A percentile compares a stretch with the other conserved stretches of the same genome.
phyloP scores from a whole-genome alignment of 2,329 filamentous ascomycete genomes.

The Thermochaetoides dissita region DNA sequence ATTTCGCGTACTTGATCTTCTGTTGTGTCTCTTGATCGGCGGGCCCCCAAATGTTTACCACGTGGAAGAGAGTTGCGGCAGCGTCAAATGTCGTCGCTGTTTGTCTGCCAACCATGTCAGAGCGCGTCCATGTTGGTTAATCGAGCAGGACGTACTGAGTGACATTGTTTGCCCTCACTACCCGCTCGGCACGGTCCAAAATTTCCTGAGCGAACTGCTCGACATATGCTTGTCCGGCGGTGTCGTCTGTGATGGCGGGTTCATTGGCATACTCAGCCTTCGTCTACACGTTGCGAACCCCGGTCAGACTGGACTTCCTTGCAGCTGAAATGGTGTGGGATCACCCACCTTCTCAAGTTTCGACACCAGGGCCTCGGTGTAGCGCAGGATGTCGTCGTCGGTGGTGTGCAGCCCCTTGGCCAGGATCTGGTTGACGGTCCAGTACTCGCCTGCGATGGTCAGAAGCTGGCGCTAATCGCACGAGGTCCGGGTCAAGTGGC shows the following conservation, averaged over 20 bases:
- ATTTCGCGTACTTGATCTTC: slow-evolving; percentile 95
- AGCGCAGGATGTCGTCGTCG: slow-evolving; percentile 65
- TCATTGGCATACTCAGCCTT: slow-evolving; percentile 63
- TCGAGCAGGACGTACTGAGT: slow-evolving; percentile 43
- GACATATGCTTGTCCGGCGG: slow-evolving; percentile 77
- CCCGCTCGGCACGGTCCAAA: slow-evolving; percentile 69
- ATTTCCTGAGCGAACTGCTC: slow-evolving; percentile 88
- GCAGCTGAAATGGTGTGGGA: not conserved
- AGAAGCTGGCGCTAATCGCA: not conserved
- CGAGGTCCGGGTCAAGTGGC: too few species aligned
- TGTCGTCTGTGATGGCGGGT: slow-evolving; percentile 73
- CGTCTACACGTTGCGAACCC: slow-evolving; percentile 28
- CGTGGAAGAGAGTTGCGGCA: slow-evolving; percentile 79
- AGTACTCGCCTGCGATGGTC: slow-evolving; percentile 58
- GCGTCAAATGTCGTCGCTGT: slow-evolving; percentile 91
- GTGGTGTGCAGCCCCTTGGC: slow-evolving; percentile 62
- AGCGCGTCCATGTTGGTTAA: too few species aligned
- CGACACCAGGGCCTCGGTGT: slow-evolving; percentile 77
- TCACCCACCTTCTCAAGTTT: slow-evolving; percentile 59
- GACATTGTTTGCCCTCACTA: slow-evolving; percentile 69
- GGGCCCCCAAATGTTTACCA: slow-evolving; percentile 70
- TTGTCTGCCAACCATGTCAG: slow-evolving; percentile 39
- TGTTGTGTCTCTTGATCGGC: slow-evolving; percentile 61
- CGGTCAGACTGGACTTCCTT: too few species aligned
- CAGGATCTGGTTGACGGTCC: slow-evolving; percentile 85